Evolutionary conservation across 768 basidiomycete species (phyloP).

Genomic region (Termitomyces sp.): DNA sequence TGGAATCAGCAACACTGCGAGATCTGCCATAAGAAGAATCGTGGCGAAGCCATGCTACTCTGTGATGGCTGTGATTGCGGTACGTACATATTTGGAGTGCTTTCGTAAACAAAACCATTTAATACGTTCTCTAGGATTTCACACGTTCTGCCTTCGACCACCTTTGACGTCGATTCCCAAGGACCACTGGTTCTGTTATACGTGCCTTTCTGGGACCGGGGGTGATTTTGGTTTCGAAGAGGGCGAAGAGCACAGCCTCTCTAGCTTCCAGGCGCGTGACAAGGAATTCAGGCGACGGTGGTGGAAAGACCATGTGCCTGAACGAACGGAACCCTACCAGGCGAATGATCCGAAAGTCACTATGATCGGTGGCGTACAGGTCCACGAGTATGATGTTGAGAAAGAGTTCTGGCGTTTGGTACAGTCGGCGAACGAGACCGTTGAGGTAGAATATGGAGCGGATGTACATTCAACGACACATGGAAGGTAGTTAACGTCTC

Average conservation of each 20-base stretch:
- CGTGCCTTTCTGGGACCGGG: slow-evolving; percentile 87
- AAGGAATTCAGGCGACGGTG: slow-evolving; percentile 85
- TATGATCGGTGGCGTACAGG: slow-evolving; percentile 54
- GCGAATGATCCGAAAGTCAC: slow-evolving; percentile 51
- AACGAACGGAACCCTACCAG: slow-evolving; percentile 30
- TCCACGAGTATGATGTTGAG: slow-evolving; percentile 93
- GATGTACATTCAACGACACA: slow-evolving; percentile 98
- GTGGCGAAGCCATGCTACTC: slow-evolving; percentile 88
- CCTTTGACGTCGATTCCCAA: slow-evolving; percentile 83
- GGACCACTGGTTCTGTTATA: slow-evolving; percentile 95
- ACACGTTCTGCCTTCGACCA: slow-evolving; percentile 95
- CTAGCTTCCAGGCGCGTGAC: slow-evolving; percentile 91
- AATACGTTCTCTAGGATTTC: slow-evolving; percentile 64
- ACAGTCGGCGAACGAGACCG: slow-evolving; percentile 83
- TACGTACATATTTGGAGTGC: slow-evolving; percentile 21
- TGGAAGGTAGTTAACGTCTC: slow-evolving; percentile 67
- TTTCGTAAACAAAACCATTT: not conserved
- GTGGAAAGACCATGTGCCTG: slow-evolving; percentile 79
- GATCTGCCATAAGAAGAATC: slow-evolving; percentile 87
- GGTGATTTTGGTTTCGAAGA: slow-evolving; percentile 98
- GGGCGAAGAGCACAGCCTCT: slow-evolving; percentile 91
- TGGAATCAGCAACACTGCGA: slow-evolving; percentile 78
- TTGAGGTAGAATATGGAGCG: slow-evolving; percentile 99
- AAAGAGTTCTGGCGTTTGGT: slow-evolving; percentile 97
- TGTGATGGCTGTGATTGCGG: slow-evolving; percentile 48